phyloP scores from a whole-genome alignment of 495 filamentous ascomycete species.

The Hyaloscypha bicolor region DNA sequence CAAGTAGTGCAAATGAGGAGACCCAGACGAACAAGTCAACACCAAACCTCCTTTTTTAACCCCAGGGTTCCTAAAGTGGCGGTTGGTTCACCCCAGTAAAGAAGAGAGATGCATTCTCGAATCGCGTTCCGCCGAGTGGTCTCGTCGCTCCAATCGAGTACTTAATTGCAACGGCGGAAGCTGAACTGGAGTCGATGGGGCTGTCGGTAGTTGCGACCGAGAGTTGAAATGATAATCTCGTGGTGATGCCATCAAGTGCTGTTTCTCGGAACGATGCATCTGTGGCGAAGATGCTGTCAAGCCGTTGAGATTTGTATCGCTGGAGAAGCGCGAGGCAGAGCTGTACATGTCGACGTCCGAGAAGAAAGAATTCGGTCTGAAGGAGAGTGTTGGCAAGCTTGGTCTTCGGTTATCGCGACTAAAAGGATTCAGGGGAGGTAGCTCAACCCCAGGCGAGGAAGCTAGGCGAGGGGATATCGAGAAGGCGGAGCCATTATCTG shows the following conservation, averaged over 20 bases:
- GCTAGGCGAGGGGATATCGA: constrained; percentile 54
- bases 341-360: constrained; percentile 22
- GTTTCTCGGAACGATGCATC: background rate
- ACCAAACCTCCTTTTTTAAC: background rate
- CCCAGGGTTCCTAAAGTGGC: background rate
- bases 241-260: constrained; percentile 1
- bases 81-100: constrained; percentile 21
- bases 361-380: constrained; percentile 19
- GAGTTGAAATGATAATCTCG: constrained; percentile 22
- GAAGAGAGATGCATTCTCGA: constrained; percentile 33
- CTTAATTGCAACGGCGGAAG: constrained; percentile 29
- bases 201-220: constrained; percentile 22
- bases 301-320: constrained; percentile 17
- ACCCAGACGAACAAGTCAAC: background rate
- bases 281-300: constrained; percentile 4
- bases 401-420: constrained; percentile 24
- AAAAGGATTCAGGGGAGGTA: constrained; percentile 27
- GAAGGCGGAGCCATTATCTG: constrained; percentile 67
- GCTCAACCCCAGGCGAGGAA: constrained; percentile 33
- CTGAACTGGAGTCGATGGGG: constrained; percentile 29
- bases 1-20: background rate
- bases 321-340: constrained; percentile 18
- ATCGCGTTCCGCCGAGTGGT: constrained; percentile 25
- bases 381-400: constrained; percentile 26
- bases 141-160: background rate